phyloP scores from a whole-genome alignment of 345 rosid species.

The Ceriops decandra region DNA sequence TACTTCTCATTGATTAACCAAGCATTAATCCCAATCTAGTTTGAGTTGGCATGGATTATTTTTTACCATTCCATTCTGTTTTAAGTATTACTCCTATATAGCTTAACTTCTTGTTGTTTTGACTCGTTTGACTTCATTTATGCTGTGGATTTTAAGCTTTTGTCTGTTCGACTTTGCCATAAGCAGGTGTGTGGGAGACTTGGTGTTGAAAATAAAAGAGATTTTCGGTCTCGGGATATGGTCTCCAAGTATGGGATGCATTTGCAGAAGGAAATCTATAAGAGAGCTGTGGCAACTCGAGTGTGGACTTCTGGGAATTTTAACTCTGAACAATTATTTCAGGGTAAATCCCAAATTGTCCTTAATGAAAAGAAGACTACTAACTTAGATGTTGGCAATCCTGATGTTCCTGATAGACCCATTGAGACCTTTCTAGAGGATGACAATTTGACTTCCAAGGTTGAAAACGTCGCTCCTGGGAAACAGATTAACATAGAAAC shows the following conservation, averaged over 20 bases:
- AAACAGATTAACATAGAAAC: constrained; percentile 17
- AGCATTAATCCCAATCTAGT: too few species aligned
- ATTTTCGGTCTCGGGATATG: constrained; percentile 63
- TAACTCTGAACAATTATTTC: constrained; percentile 36
- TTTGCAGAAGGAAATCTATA: constrained; percentile 61
- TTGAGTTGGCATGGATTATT: too few species aligned
- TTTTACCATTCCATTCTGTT: not conserved
- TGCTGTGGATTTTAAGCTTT: constrained; percentile 1
- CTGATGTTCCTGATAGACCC: constrained; percentile 32
- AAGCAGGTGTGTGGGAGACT: constrained; percentile 74
- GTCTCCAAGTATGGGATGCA: constrained; percentile 70
- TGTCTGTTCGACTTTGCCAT: constrained; percentile 17
- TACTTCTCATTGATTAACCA: not conserved
- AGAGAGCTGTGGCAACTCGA: constrained; percentile 60
- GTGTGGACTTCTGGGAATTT: constrained; percentile 67
- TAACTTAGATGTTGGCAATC: constrained; percentile 24
- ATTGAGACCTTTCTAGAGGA: constrained; percentile 31
- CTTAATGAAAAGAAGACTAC: constrained; percentile 28
- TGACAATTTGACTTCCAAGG: constrained; percentile 36
- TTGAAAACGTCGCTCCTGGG: constrained; percentile 24
- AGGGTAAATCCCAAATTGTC: constrained; percentile 30
- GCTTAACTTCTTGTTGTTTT: not conserved
- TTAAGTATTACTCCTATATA: not conserved
- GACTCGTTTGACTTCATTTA: not conserved
- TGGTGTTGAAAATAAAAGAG: constrained; percentile 78